phyloP scores from a whole-genome alignment of 139 green algal species.

The Microglena sp. region DNA sequence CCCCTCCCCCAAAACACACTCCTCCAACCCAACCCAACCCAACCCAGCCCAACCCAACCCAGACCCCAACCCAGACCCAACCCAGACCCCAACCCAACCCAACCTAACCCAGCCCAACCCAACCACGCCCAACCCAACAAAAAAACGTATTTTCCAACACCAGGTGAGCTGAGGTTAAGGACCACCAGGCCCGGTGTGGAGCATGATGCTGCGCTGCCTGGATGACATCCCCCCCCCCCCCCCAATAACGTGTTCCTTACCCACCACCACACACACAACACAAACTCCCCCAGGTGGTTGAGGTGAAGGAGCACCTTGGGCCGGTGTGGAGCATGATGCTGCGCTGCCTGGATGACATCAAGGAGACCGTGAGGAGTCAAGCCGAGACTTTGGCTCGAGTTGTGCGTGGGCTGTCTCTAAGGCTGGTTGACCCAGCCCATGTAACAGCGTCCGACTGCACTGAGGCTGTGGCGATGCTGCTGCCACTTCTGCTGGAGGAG shows the following conservation, averaged over 20 bases:
- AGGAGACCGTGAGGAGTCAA: constrained; percentile 60
- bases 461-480: constrained; percentile 29
- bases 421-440: constrained; percentile 51
- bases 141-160: no score
- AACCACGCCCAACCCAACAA: no score
- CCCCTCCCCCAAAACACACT: no score
- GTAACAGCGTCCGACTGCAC: constrained; percentile 13
- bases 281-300: no score
- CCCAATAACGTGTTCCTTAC: no score
- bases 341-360: constrained; percentile 74
- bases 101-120: no score
- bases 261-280: no score
- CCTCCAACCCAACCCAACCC: no score
- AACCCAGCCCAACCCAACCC: no score
- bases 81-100: no score
- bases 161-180: constrained; percentile 54
- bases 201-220: constrained; percentile 59
- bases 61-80: no score
- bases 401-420: constrained; percentile 51
- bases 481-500: constrained; percentile 63
- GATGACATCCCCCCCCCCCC: no score
- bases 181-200: constrained; percentile 59
- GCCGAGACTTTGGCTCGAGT: constrained; percentile 14
- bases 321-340: constrained; percentile 71
- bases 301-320: constrained; percentile 49